phyloP scores from a whole-genome alignment of 208 protist genomes.

The Wallacemonas sp. region DNA sequence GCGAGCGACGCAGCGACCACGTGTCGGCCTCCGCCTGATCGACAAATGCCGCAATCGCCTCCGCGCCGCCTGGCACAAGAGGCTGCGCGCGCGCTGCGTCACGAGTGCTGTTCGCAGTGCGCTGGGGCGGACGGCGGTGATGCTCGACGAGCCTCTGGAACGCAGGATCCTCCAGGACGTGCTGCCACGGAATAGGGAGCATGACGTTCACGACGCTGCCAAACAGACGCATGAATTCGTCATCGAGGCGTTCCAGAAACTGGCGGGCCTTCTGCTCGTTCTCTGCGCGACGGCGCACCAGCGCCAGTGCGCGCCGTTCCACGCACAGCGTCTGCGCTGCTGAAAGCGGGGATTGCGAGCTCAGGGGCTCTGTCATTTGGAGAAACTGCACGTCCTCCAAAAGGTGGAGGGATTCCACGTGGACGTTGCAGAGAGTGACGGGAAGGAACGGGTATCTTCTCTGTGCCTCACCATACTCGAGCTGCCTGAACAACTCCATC shows the following conservation, averaged over 20 bases:
- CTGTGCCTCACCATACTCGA: conserved; percentile 54
- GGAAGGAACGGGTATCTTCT: conserved; percentile 64
- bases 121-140: not conserved
- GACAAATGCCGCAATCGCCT: conserved; percentile 21
- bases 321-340: conserved; percentile 22
- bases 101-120: no score
- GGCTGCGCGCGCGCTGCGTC: conserved; percentile 13
- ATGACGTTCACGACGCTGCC: conserved; percentile 45
- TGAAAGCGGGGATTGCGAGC: not conserved
- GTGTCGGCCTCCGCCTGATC: conserved; percentile 41
- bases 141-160: conserved; percentile 34
- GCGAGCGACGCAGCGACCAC: conserved; percentile 38
- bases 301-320: conserved; percentile 36
- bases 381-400: conserved; percentile 48
- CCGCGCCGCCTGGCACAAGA: not conserved
- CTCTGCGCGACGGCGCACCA: conserved; percentile 45
- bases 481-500: conserved; percentile 52
- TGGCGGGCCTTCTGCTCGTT: conserved; percentile 29
- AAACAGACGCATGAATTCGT: conserved; percentile 34
- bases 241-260: conserved; percentile 37
- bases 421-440: conserved; percentile 39
- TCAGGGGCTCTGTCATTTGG: conserved; percentile 29
- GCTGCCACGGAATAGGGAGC: conserved; percentile 56
- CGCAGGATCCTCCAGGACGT: conserved; percentile 53
- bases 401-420: conserved; percentile 54